Evolutionary conservation across 345 rosid genomes (phyloP).

Genomic region (Cardiospermum halicacabum): DNA sequence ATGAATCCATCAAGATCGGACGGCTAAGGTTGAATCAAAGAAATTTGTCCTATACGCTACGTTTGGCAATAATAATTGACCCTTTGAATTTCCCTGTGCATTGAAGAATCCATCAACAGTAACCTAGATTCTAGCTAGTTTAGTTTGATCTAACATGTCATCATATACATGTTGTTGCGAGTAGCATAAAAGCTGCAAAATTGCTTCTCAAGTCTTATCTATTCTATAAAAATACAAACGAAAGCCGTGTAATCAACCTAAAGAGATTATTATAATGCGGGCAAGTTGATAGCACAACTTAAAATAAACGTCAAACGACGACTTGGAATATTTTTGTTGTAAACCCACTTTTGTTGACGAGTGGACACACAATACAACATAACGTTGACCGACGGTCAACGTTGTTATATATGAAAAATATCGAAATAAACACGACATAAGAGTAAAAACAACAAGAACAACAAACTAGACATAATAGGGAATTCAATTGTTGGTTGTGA

Average conservation of each 20-base stretch:
- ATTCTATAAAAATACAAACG: neutral
- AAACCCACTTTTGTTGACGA: constrained; percentile 34
- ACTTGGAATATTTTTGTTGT: constrained; percentile 1
- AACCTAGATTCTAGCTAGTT: constrained; percentile 32
- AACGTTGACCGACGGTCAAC: constrained; percentile 39
- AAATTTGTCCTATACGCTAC: neutral
- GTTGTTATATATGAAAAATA: no score
- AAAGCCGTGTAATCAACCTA: neutral
- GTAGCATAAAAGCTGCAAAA: neutral
- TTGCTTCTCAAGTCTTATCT: constrained; percentile 15
- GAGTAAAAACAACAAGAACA: constrained; percentile 24
- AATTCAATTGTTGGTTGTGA: constrained; percentile 27
- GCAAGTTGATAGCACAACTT: neutral
- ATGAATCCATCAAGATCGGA: constrained; percentile 3
- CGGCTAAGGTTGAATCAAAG: neutral
- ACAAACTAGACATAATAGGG: constrained; percentile 31
- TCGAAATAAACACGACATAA: constrained; percentile 26
- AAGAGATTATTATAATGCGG: neutral
- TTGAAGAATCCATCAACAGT: neutral
- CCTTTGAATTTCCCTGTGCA: neutral
- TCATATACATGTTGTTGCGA: neutral
- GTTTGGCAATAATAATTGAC: neutral
- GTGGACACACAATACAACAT: constrained; percentile 15
- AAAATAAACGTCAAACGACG: neutral
- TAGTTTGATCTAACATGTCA: constrained; percentile 6